These are phyloP conservation scores for Poa pratensis DNA, from an alignment of 176 grass and related monocot genomes.

Conservation along the genomic window DNA sequence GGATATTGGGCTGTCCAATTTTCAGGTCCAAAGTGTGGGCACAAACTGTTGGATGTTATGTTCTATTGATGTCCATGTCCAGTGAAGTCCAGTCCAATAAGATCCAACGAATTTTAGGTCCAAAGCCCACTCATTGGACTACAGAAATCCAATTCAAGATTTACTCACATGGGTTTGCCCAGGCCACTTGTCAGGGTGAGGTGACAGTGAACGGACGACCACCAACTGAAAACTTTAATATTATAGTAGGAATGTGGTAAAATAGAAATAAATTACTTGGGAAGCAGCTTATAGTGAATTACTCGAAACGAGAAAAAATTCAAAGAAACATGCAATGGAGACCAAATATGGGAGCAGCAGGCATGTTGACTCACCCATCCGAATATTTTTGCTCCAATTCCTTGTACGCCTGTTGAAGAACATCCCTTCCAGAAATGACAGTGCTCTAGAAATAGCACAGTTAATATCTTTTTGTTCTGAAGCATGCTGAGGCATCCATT, in stretches of 20 bases:
- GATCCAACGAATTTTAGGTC: too few relatives aligned
- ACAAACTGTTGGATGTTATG: too few relatives aligned
- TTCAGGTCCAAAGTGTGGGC: too few relatives aligned
- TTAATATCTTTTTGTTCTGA: slow-evolving; percentile 16
- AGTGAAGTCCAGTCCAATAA: too few relatives aligned
- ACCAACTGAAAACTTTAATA: not conserved
- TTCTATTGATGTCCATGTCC: too few relatives aligned
- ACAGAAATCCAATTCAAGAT: too few relatives aligned
- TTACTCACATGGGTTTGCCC: not conserved
- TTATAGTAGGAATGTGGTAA: not conserved
- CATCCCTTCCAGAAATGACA: slow-evolving; percentile 71
- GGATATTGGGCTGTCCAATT: too few relatives aligned
- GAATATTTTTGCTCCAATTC: slow-evolving; percentile 83
- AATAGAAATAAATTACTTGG: not conserved
- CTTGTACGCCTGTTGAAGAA: slow-evolving; percentile 73
- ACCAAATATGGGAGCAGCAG: not conserved
- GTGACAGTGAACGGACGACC: not conserved
- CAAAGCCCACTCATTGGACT: not conserved
- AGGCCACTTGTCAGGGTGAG: not conserved
- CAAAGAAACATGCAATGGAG: not conserved
- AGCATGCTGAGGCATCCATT: not conserved
- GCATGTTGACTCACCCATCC: slow-evolving; percentile 65
- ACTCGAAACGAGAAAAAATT: slow-evolving; percentile 3
- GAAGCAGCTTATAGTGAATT: slow-evolving; percentile 7
- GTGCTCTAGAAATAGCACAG: slow-evolving; percentile 63